Base-by-base conservation (phyloP, 2,329 filamentous ascomycete species). In the Coniella vitis region DNA sequence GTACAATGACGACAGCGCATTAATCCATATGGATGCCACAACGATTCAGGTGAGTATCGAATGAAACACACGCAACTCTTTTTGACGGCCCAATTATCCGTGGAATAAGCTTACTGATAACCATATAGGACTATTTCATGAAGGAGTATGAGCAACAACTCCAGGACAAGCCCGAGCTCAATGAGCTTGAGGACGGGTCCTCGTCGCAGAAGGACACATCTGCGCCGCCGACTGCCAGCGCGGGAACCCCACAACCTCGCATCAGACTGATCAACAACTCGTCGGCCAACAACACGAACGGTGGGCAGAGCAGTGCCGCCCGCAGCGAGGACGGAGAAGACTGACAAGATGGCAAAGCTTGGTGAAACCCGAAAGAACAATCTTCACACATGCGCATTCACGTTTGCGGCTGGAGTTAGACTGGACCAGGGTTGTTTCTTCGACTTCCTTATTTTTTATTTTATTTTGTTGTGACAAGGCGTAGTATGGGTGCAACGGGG, bases 1-100 rank as follows among this genome's bases (percentile, higher is more conserved):
- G 3, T 98, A 95, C 74, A 98, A 98, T 61, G 94, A 98, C 68
- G 93, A 97, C 63, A 87, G 85, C 50, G 96, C 90, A 66, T 74
- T 94, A 59, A 78, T 98, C 47, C 97, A 90, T 70, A 79, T 87
- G 61, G 93, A 98, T 73, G 91, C 91, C 43, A 90, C 90, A 65
- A 75, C 86, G 47, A 96, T 98, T 68, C 87, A 95, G 78, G 90
- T 95, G 72, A 72, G 83, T 16, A 34, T 37, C 13, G 20, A 1
- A 36, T 35, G 4, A 10, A 35, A 34, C 29, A 13, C 17, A n/a
- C 2, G 4, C 16, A 22, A 13, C 10, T 17, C n/a, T 16, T 12
- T 16, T 17, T 7, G 8, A 17, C 12, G n/a, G n/a, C n/a, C n/a
- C n/a, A n/a, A n/a, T n/a, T n/a, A n/a, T n/a, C n/a, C n/a, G n/a